These are phyloP conservation scores for Pseudocercospora eumusae DNA, from an alignment of 2,329 filamentous ascomycete genomes.

Conservation along the genomic window DNA sequence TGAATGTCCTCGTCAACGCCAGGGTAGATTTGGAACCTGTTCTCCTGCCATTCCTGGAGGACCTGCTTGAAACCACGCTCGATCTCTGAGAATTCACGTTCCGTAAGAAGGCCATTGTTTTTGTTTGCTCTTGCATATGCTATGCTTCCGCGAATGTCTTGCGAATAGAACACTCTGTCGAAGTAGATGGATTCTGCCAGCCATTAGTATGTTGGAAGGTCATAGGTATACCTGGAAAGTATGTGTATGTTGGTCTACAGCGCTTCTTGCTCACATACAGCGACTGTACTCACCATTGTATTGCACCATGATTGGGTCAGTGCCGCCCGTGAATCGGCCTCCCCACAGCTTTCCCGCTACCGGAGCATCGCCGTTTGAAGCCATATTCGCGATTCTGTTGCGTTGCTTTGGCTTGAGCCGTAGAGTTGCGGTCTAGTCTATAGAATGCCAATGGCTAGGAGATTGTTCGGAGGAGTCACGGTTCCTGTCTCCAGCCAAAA, in stretches of 20 bases:
- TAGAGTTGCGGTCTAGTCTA: constrained; percentile 1
- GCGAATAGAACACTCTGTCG: constrained; percentile 74
- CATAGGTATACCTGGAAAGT: background rate
- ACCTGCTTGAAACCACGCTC: constrained; percentile 68
- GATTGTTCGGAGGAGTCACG: constrained; percentile 4
- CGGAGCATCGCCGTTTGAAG: constrained; percentile 27
- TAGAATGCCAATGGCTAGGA: constrained; percentile 16
- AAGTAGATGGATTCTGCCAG: constrained; percentile 67
- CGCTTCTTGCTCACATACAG: background rate
- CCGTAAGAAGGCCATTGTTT: constrained; percentile 71
- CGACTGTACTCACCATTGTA: constrained; percentile 61
- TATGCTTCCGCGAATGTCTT: constrained; percentile 78
- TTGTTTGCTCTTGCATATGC: constrained; percentile 80
- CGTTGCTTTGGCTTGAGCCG: background rate
- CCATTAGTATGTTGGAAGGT: background rate
- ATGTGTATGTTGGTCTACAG: background rate
- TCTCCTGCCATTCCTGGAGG: constrained; percentile 51
- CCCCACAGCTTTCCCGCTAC: constrained; percentile 58
- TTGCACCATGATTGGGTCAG: constrained; percentile 81
- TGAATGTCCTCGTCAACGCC: constrained; percentile 57
- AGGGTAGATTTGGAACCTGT: constrained; percentile 50
- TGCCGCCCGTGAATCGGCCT: constrained; percentile 66
- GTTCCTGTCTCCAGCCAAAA: constrained; percentile 2
- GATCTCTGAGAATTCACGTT: constrained; percentile 72
- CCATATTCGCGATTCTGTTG: constrained; percentile 17